Evolutionary conservation across 2,329 filamentous ascomycete genomes (phyloP).

Genomic region (Karstenula rhodostoma): DNA sequence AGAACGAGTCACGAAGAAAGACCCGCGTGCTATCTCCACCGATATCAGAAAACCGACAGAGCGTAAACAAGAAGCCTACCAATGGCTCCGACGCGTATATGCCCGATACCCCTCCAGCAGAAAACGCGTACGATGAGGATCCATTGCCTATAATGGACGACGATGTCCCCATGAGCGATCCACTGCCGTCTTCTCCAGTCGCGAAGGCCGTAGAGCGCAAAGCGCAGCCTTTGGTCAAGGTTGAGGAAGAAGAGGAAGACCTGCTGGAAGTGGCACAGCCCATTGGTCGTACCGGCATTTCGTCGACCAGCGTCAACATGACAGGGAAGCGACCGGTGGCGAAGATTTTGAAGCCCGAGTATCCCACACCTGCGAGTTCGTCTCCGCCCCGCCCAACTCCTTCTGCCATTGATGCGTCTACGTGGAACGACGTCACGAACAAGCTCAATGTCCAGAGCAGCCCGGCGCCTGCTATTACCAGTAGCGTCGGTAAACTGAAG

Average conservation of each 20-base stretch:
- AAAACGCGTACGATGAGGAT: constrained; percentile 58
- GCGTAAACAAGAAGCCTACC: constrained; percentile 28
- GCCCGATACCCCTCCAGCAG: constrained; percentile 50
- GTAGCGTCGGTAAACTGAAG: constrained; percentile 79
- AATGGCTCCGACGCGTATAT: constrained; percentile 54
- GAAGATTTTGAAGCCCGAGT: constrained; percentile 71
- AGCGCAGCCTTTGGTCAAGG: constrained; percentile 61
- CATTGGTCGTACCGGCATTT: constrained; percentile 69
- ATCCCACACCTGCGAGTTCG: constrained; percentile 77
- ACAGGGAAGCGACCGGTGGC: constrained; percentile 79
- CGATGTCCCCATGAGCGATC: constrained; percentile 85
- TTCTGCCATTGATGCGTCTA: constrained; percentile 73
- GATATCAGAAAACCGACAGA: constrained; percentile 56
- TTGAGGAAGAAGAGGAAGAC: constrained; percentile 76
- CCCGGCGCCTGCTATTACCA: constrained; percentile 68
- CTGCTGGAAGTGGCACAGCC: constrained; percentile 87
- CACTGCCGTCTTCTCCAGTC: constrained; percentile 82
- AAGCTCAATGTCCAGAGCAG: constrained; percentile 86
- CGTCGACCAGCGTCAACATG: constrained; percentile 80
- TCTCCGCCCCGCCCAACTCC: constrained; percentile 72
- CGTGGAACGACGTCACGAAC: constrained; percentile 87
- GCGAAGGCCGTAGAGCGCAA: constrained; percentile 80
- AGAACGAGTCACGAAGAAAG: constrained; percentile 79
- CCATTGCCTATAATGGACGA: constrained; percentile 65
- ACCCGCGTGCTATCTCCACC: constrained; percentile 81